Evolutionary conservation across 345 rosid genomes (phyloP).

Genomic region (Schrenkiella parvula): DNA sequence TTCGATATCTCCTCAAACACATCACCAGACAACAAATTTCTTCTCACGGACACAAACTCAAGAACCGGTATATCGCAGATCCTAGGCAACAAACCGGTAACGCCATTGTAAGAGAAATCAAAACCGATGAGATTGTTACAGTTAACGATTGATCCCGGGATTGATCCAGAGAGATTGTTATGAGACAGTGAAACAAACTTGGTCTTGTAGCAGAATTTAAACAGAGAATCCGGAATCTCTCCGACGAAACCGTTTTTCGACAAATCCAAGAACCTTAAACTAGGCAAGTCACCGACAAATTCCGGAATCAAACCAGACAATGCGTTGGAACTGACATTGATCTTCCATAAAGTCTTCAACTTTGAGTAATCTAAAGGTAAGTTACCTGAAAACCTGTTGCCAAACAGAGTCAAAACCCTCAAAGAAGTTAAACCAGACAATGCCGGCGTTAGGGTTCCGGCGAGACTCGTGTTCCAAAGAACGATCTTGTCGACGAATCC

Average conservation of each 20-base stretch:
- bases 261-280: conserved; percentile 80
- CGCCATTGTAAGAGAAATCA: conserved; percentile 70
- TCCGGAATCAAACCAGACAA: conserved; percentile 85
- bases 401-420: conserved; percentile 67
- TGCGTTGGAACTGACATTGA: conserved; percentile 90
- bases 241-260: conserved; percentile 67
- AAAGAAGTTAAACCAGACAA: conserved; percentile 56
- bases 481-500: conserved; percentile 85
- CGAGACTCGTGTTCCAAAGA: conserved; percentile 75
- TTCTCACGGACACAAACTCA: conserved; percentile 54
- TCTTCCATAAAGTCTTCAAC: conserved; percentile 74
- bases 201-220: conserved; percentile 66
- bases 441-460: conserved; percentile 61
- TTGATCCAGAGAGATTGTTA: conserved; percentile 62
- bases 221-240: conserved; percentile 59
- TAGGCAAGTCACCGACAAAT: conserved; percentile 75
- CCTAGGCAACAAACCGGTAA: conserved; percentile 49
- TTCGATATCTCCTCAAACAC: conserved; percentile 48
- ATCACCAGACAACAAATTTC: conserved; percentile 59
- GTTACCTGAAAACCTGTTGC: conserved; percentile 76
- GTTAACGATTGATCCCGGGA: conserved; percentile 61
- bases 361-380: conserved; percentile 64
- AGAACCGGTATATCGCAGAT: conserved; percentile 61
- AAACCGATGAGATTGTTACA: conserved; percentile 73
- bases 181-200: conserved; percentile 71